phyloP scores from a whole-genome alignment of 2,329 filamentous ascomycete genomes.

The Penicillium sp. region DNA sequence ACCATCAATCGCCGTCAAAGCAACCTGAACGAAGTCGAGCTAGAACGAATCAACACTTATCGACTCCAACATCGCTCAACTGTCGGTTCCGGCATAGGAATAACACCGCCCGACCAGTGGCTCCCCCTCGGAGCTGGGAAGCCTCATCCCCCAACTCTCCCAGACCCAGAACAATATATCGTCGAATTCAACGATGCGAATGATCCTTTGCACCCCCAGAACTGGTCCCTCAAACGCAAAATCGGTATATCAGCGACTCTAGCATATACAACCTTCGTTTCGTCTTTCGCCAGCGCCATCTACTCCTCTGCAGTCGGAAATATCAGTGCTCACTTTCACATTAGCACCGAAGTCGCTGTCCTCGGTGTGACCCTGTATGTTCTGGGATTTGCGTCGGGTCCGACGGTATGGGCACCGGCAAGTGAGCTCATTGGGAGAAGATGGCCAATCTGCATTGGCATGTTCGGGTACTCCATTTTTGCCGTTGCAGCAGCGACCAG shows the following conservation, averaged over 20 bases:
- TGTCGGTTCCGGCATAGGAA: conserved; percentile 22
- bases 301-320: conserved; percentile 63
- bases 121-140: conserved; percentile 28
- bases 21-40: conserved; percentile 21
- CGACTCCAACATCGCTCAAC: conserved; percentile 29
- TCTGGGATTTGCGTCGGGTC: conserved; percentile 58
- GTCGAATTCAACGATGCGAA: conserved; percentile 54
- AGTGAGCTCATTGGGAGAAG: conserved; percentile 61
- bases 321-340: conserved; percentile 52
- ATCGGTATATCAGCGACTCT: conserved; percentile 25
- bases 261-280: conserved; percentile 50
- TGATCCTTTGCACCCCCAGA: conserved; percentile 53
- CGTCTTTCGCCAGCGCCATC: conserved; percentile 58
- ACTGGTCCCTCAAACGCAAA: conserved; percentile 49
- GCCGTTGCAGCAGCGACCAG: conserved; percentile 46
- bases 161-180: conserved; percentile 53
- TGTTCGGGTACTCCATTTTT: conserved; percentile 46
- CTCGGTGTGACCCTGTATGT: conserved; percentile 52
- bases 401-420: conserved; percentile 62
- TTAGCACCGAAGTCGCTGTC: conserved; percentile 44
- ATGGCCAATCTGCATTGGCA: conserved; percentile 48
- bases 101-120: conserved; percentile 26
- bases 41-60: conserved; percentile 30
- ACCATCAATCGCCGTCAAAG: conserved; percentile 22
- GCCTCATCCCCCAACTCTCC: conserved; percentile 42